A percentile compares a stretch with the other conserved stretches of the same genome.
These are phyloP conservation scores for Polytolypa hystricis DNA, from an alignment of 2,329 filamentous ascomycete genomes.

Conservation along the genomic window DNA sequence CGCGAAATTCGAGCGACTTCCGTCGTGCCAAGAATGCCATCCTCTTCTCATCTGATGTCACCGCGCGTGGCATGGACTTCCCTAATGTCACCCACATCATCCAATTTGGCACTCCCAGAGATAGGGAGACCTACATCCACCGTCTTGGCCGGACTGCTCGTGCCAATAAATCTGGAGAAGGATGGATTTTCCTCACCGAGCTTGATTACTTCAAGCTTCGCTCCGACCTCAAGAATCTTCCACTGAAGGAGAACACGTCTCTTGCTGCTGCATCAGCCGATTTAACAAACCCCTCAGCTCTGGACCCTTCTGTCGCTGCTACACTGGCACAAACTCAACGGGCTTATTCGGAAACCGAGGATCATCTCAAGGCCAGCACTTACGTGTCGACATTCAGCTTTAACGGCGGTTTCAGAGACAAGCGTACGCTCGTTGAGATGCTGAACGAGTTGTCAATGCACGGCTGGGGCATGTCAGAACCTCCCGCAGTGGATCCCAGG, in stretches of 20 bases:
- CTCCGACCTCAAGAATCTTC: constrained; percentile 42
- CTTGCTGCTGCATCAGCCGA: constrained; percentile 29
- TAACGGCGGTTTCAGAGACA: not conserved
- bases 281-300: constrained; percentile 20
- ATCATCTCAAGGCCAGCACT: constrained; percentile 34
- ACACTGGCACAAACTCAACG: constrained; percentile 29
- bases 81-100: constrained; percentile 70
- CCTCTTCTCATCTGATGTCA: constrained; percentile 68
- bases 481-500: not conserved
- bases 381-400: constrained; percentile 45
- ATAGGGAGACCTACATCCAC: constrained; percentile 64
- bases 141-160: constrained; percentile 64
- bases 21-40: constrained; percentile 51
- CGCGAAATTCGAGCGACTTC: constrained; percentile 61
- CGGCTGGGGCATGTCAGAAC: constrained; percentile 29
- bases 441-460: constrained; percentile 23
- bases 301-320: constrained; percentile 9
- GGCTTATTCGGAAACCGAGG: not conserved
- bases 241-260: constrained; percentile 38
- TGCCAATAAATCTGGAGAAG: constrained; percentile 52
- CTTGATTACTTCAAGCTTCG: constrained; percentile 41
- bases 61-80: constrained; percentile 74
- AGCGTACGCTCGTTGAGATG: not conserved
- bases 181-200: constrained; percentile 47
- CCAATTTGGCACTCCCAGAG: constrained; percentile 54